phyloP scores from a whole-genome alignment of 768 basidiomycete species.

The Leucocoprinus birnbaumii region DNA sequence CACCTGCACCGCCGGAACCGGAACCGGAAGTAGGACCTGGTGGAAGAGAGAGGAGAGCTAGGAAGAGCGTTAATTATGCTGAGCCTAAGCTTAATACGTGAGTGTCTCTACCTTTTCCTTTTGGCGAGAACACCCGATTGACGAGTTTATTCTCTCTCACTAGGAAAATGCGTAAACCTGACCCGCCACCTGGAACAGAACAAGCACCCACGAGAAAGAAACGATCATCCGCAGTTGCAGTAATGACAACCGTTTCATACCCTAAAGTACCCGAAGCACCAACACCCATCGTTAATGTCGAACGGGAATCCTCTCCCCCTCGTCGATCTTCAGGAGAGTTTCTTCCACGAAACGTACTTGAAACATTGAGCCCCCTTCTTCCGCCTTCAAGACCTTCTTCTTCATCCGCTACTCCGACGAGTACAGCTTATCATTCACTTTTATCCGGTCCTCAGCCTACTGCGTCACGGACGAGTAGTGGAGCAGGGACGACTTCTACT shows the following conservation, averaged over 20 bases:
- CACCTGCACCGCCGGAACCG: constrained; percentile 30
- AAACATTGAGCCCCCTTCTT: constrained; percentile 30
- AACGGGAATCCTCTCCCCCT: constrained; percentile 29
- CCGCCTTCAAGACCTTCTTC: constrained; percentile 28
- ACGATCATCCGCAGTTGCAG: constrained; percentile 41
- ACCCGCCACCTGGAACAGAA: constrained; percentile 39
- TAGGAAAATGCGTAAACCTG: constrained; percentile 91
- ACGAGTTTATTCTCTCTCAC: not conserved
- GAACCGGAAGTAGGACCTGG: constrained; percentile 24
- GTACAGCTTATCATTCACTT: constrained; percentile 30
- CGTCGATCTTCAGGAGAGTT: constrained; percentile 10
- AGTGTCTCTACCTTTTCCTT: constrained; percentile 25
- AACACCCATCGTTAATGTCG: constrained; percentile 20
- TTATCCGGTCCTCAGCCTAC: constrained; percentile 14
- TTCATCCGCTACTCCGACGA: no score
- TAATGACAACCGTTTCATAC: constrained; percentile 22
- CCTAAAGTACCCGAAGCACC: constrained; percentile 19
- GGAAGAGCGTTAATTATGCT: constrained; percentile 84
- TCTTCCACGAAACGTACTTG: not conserved
- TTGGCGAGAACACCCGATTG: no score
- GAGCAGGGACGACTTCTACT: constrained; percentile 21
- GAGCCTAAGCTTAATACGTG: constrained; percentile 90
- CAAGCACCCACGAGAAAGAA: constrained; percentile 37
- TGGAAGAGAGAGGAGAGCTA: constrained; percentile 54
- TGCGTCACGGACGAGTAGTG: constrained; percentile 24